These are phyloP conservation scores for Copromyces sp. DNA, from an alignment of 495 filamentous ascomycete species.

Conservation along the genomic window DNA sequence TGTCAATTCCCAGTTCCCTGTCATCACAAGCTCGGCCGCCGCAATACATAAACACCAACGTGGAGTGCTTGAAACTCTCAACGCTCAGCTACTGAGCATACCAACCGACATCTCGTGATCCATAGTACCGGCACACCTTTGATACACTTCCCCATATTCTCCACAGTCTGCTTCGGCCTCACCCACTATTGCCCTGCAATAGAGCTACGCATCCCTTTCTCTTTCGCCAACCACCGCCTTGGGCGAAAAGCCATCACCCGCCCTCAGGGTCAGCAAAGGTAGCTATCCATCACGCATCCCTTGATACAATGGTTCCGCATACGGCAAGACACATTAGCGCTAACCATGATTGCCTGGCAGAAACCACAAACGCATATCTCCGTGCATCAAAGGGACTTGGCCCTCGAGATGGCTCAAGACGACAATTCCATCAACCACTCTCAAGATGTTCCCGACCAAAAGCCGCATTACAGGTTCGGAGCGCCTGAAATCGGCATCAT, in stretches of 20 bases:
- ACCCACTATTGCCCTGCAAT: background rate
- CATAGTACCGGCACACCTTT: background rate
- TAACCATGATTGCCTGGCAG: background rate
- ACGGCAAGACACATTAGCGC: background rate
- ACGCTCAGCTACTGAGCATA: background rate
- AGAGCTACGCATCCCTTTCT: background rate
- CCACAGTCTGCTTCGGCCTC: background rate
- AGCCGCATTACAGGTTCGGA: conserved; percentile 1
- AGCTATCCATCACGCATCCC: background rate
- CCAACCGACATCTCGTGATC: background rate
- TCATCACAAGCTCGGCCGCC: background rate
- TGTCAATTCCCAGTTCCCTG: background rate
- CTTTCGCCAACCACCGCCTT: background rate
- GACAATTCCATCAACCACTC: conserved; percentile 5
- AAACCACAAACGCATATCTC: background rate
- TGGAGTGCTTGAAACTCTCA: background rate
- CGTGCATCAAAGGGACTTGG: background rate
- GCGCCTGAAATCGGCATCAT: conserved; percentile 13
- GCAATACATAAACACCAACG: background rate
- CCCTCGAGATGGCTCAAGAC: conserved; percentile 6
- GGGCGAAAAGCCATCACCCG: background rate
- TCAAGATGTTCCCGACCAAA: conserved; percentile 1
- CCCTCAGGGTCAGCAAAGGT: background rate
- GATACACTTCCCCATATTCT: background rate
- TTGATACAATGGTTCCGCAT: background rate